Percentiles rank a stretch among this genome's conserved stretches.
Conservation (phyloP, 2,329 filamentous ascomycete species). For the Clonostachys sp. region DNA sequence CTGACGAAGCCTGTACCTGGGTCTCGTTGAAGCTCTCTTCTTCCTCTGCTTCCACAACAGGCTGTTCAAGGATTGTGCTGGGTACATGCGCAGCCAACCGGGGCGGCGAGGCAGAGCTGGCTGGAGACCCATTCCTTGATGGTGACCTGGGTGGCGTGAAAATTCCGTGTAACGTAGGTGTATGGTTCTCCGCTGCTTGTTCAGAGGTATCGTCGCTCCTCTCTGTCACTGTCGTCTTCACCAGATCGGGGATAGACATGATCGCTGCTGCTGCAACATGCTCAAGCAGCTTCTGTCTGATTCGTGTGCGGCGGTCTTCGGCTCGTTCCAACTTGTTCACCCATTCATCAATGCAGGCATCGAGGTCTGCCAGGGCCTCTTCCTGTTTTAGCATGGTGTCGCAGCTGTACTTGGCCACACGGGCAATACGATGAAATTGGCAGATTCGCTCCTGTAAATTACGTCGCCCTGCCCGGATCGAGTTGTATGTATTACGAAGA, state of each 20-base stretch:
- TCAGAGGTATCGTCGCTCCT: not conserved
- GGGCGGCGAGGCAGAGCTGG: slow-evolving; percentile 41
- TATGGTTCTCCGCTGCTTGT: not conserved
- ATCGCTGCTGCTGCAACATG: slow-evolving; percentile 71
- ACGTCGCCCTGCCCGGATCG: slow-evolving; percentile 68
- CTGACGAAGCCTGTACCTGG: not conserved
- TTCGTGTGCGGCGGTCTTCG: slow-evolving; percentile 69
- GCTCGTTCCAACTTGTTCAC: slow-evolving; percentile 74
- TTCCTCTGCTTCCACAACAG: slow-evolving; percentile 35
- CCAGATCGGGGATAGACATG: slow-evolving; percentile 23
- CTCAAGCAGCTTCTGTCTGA: slow-evolving; percentile 76
- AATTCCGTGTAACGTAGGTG: slow-evolving; percentile 33
- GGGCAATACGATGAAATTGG: slow-evolving; percentile 68
- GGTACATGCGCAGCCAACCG: slow-evolving; percentile 48
- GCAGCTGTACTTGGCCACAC: slow-evolving; percentile 66
- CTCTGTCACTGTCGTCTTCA: not conserved
- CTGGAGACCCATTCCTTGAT: slow-evolving; percentile 31
- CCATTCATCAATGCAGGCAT: slow-evolving; percentile 77
- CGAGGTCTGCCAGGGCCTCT: slow-evolving; percentile 72
- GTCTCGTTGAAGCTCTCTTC: slow-evolving; percentile 7
- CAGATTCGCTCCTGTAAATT: slow-evolving; percentile 75
- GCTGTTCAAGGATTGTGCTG: slow-evolving; percentile 50
- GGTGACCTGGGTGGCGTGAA: slow-evolving; percentile 58
- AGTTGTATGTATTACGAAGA: slow-evolving; percentile 71
- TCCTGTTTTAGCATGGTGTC: slow-evolving; percentile 77